These are phyloP conservation scores for Phaseolus coccineus DNA, from an alignment of 331 rosid species.

Conservation along the genomic window DNA sequence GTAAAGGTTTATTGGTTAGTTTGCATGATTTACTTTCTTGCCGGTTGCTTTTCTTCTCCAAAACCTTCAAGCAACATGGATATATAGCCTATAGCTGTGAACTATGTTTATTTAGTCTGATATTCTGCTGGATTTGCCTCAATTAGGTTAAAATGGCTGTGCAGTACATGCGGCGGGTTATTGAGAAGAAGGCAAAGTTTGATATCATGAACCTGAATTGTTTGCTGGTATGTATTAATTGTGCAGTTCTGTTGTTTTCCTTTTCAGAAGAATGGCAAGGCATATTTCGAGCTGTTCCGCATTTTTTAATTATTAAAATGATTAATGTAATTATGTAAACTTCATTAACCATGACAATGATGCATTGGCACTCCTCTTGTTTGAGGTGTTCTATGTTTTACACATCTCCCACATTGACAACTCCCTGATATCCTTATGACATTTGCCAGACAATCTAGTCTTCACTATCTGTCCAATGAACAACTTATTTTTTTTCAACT, in stretches of 20 bases:
- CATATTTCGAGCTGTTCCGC: conserved; percentile 6
- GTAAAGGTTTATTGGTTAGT: not conserved
- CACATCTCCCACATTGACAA: not conserved
- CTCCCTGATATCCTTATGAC: not conserved
- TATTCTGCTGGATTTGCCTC: conserved; percentile 43
- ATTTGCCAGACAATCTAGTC: not conserved
- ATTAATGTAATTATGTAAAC: conserved; percentile 23
- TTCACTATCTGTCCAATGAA: not conserved
- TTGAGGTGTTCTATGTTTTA: not conserved
- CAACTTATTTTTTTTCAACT: not conserved
- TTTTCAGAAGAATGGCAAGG: not conserved
- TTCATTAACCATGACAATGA: conserved; percentile 1
- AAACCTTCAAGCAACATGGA: conserved; percentile 3
- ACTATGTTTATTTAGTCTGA: conserved; percentile 35
- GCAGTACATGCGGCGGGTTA: conserved; percentile 93
- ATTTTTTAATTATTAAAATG: conserved; percentile 19
- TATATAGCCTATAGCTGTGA: conserved; percentile 24
- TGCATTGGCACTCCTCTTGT: not conserved
- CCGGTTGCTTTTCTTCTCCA: not conserved
- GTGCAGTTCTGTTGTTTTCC: not conserved
- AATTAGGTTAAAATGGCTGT: conserved; percentile 97
- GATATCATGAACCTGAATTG: conserved; percentile 94
- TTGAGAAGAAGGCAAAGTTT: conserved; percentile 93
- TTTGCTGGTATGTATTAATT: conserved; percentile 70
- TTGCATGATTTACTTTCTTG: conserved; percentile 23